A percentile compares a stretch with the other conserved stretches of the same genome.
Evolutionary conservation across 768 basidiomycete species (phyloP).

Genomic region (Amylocystis lapponica): DNA sequence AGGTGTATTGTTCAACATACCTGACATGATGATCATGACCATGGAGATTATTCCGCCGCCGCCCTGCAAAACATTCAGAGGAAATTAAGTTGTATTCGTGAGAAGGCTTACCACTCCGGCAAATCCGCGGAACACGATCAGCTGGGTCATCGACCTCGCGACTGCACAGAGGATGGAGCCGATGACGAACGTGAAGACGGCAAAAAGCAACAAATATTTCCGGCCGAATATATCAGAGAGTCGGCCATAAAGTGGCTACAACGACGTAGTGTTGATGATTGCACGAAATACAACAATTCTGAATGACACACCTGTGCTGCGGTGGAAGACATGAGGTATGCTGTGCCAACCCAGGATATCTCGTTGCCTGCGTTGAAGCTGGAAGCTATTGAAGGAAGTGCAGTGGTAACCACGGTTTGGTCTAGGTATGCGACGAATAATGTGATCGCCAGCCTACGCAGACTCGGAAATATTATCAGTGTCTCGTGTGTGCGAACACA

Average conservation of each 20-base stretch:
- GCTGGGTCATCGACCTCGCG: constrained; percentile 13
- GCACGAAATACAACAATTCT: too few species aligned
- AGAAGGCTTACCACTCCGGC: constrained; percentile 6
- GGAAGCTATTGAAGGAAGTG: constrained; percentile 4
- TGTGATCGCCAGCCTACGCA: too few species aligned
- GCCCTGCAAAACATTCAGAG: too few species aligned
- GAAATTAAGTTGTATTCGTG: not conserved
- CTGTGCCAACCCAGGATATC: too few species aligned
- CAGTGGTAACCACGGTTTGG: constrained; percentile 3
- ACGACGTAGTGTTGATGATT: too few species aligned
- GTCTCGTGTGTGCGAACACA: too few species aligned
- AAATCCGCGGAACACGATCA: constrained; percentile 16
- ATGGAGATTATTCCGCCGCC: constrained; percentile 17
- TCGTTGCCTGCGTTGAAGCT: not conserved
- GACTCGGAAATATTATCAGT: too few species aligned
- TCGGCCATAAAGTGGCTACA: constrained; percentile 17
- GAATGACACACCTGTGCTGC: too few species aligned
- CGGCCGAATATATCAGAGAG: constrained; percentile 18
- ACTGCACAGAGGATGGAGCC: constrained; percentile 15
- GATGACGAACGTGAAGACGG: constrained; percentile 10
- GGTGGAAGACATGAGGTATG: too few species aligned
- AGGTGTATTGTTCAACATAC: constrained; percentile 2
- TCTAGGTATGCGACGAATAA: constrained; percentile 5
- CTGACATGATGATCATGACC: constrained; percentile 16
- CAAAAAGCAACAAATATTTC: constrained; percentile 9